Evolutionary conservation across 1,284 basidiomycete genomes (phyloP), one percentile per base, ranked within the genome.

Genomic region (Clitocybe nebularis): DNA sequence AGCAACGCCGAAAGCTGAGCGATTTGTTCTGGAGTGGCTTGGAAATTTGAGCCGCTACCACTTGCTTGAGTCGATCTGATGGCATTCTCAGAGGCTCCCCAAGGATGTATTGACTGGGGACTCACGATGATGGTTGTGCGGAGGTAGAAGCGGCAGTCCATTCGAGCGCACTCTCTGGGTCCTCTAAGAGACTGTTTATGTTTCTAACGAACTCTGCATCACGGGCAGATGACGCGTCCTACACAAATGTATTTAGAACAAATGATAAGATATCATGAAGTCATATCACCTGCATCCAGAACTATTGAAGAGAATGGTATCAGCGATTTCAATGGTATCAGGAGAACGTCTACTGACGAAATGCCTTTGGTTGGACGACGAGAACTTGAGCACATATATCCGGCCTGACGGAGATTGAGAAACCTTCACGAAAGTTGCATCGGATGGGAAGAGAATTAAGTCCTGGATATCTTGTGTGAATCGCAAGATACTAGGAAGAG

Each of bases 331-430:
- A 7, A 6, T 17, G 13, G 5, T 11, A n/a, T 14, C 7, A 40
- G 9, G 39, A 29, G 24, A 48, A 30, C 19, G 43, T 24, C 41
- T 1, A 75, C 87, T 60, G 53, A 90, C 87, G 58, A 91, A 91
- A 58, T 89, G 84, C 46, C 77, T 75, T 56, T 89, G 83, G 55
- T 86, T 73, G 11, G 87, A 89, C 4, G 84, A 88, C 1, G 80
- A 79, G 65, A 90, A 90, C 61, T 84, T 88, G 54, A 90, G 77
- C 45, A 89, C 84, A 55, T 83, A 89, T 3, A 82, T 77, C 46
- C 88, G 70, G 11, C 84, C 84, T 43, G 67, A 66, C 2, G 69
- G 55, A 1, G 77, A 74, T 54, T 86, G 75, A 2, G 74, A 48
- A 8, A 89, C 80, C 59, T 80, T 83, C 45, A 70, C 68, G 55